These are phyloP conservation scores for Nothomitra cinnamomea DNA, from an alignment of 2,329 filamentous ascomycete genomes.

Conservation along the genomic window DNA sequence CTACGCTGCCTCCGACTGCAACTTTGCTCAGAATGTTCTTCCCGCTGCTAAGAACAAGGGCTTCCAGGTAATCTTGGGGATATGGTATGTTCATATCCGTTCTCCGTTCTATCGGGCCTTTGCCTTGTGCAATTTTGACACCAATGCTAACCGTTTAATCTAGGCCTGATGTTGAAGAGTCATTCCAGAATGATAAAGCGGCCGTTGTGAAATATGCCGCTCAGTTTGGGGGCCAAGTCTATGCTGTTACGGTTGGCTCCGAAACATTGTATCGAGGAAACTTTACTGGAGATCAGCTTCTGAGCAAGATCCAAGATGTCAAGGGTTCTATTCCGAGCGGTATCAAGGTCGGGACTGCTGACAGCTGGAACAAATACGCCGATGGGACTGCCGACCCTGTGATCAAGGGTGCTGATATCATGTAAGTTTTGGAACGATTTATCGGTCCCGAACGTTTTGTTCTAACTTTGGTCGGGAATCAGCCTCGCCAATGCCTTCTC, in stretches of 20 bases:
- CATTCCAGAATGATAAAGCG: slow-evolving; percentile 41
- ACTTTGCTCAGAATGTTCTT: slow-evolving; percentile 43
- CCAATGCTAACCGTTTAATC: slow-evolving; percentile 4
- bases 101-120: background rate
- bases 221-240: slow-evolving; percentile 39
- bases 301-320: slow-evolving; percentile 44
- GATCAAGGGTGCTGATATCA: slow-evolving; percentile 41
- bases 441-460: background rate
- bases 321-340: slow-evolving; percentile 33
- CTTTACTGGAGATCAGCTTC: slow-evolving; percentile 42
- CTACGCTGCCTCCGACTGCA: slow-evolving; percentile 50
- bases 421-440: slow-evolving; percentile 22
- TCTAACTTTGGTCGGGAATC: slow-evolving; percentile 1
- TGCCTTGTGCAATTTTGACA: slow-evolving; percentile 3
- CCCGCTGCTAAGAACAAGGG: slow-evolving; percentile 47
- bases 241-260: slow-evolving; percentile 53
- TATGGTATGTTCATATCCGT: slow-evolving; percentile 39
- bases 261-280: slow-evolving; percentile 54
- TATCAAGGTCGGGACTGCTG: slow-evolving; percentile 47
- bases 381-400: slow-evolving; percentile 51
- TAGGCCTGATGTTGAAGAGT: slow-evolving; percentile 45
- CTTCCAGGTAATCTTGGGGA: slow-evolving; percentile 51
- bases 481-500: slow-evolving; percentile 51
- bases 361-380: slow-evolving; percentile 56
- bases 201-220: slow-evolving; percentile 34